Evolutionary conservation across 345 rosid species (phyloP).

Genomic region (Camelina neglecta): DNA sequence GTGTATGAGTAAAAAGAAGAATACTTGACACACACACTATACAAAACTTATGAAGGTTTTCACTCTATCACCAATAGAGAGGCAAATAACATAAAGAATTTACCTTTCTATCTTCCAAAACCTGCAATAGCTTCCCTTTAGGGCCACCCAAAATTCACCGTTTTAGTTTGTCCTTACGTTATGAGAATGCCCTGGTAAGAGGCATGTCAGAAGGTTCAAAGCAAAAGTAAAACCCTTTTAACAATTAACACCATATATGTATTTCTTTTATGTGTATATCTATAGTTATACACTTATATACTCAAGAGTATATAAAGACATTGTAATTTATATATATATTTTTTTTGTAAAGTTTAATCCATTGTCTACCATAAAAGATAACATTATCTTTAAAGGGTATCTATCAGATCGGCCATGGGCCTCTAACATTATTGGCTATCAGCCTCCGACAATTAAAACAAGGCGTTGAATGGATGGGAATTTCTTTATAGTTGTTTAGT

Average conservation of each 20-base stretch:
- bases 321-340: background rate
- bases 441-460: conserved; percentile 37
- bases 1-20: too few relatives aligned
- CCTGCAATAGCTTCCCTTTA: too few relatives aligned
- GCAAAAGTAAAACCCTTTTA: background rate
- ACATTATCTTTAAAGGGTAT: conserved; percentile 11
- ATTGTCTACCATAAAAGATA: conserved; percentile 3
- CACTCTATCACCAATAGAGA: background rate
- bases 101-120: too few relatives aligned
- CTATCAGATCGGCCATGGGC: conserved; percentile 9
- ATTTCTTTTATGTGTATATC: background rate
- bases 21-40: too few relatives aligned
- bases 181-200: too few relatives aligned
- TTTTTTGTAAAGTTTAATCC: background rate
- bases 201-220: background rate
- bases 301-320: background rate
- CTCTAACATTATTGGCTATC: conserved; percentile 4
- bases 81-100: too few relatives aligned
- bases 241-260: background rate
- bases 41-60: too few relatives aligned
- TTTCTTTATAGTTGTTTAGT: background rate
- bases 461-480: conserved; percentile 1
- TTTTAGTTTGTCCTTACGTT: too few relatives aligned
- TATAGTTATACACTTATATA: background rate
- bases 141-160: too few relatives aligned